phyloP scores from a whole-genome alignment of 176 grass and related monocot species.

The Pontederia crassipes region DNA sequence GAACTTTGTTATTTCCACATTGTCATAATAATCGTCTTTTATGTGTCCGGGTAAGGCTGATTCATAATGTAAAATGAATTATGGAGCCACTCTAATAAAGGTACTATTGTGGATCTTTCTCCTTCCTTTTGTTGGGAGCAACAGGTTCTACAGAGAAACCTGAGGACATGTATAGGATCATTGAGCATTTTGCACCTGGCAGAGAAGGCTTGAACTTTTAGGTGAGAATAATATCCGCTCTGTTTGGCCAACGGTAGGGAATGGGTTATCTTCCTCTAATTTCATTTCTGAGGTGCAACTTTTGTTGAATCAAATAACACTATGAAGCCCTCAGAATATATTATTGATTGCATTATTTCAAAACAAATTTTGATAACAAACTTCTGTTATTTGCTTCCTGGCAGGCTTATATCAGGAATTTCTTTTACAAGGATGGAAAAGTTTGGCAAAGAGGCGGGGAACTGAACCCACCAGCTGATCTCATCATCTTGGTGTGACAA shows the following conservation, averaged over 20 bases:
- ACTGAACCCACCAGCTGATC: constrained; percentile 84
- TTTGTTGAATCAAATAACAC: neutral
- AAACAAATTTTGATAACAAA: neutral
- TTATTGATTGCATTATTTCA: neutral
- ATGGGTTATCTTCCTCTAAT: constrained; percentile 85
- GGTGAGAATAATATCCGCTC: constrained; percentile 89
- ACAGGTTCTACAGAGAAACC: constrained; percentile 87
- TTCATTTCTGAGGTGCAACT: constrained; percentile 66
- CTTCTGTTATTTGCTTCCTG: neutral
- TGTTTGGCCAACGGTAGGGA: constrained; percentile 84
- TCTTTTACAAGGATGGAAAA: constrained; percentile 64
- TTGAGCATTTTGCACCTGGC: constrained; percentile 97
- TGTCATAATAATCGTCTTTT: too few relatives aligned
- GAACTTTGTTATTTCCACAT: too few relatives aligned
- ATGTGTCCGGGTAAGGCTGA: too few relatives aligned
- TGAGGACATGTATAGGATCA: constrained; percentile 95
- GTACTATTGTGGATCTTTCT: neutral
- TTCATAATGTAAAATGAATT: neutral
- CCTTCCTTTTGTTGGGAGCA: neutral
- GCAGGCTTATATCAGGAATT: constrained; percentile 60
- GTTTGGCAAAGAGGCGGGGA: constrained; percentile 85
- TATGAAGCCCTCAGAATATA: neutral
- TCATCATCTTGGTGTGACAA: constrained; percentile 72
- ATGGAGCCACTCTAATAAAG: neutral
- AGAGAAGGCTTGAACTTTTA: constrained; percentile 78